Base-by-base conservation (phyloP, 2,329 filamentous ascomycete genomes). In the Cercospora sesami region DNA sequence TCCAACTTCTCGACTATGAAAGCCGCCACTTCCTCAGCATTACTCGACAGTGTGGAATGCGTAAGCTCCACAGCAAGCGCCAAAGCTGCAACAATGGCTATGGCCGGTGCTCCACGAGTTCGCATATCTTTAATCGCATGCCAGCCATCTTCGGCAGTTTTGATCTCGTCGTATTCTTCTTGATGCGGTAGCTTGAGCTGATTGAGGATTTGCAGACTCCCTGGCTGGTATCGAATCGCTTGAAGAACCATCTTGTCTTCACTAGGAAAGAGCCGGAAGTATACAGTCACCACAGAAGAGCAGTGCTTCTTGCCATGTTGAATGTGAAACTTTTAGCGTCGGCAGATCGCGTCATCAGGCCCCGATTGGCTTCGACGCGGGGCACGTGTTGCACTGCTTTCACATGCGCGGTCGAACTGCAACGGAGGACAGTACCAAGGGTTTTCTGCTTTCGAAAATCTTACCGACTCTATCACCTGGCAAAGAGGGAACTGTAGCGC, bases 61-160 rank as follows among this genome's bases (percentile, higher is more conserved):
- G 88, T 83, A 8, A 98, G 81, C 79, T 98, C 94, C 8, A 97
- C 92, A 1, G 93, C 94, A 39, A 97, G 86, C 2, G 92, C 90
- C 36, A 99, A 86, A 21, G 91, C 92, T 23, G 95, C 95, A n/a
- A 99, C 95, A 72, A 99, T 98, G 55, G 95, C 95, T 79, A 99
- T 99, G 57, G 95, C 95, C 0, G 95, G 95, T 5, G 95, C 95
- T 48, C 92, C 91, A 63, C 88, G 84, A 64, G 83, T 92, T 75
- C 92, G 88, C 92, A 95, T 95, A 16, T 90, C 86, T 74, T 88
- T 89, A 81, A 95, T 95, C 75, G 90, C 91, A 78, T 93, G 89
- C 81, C 92, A 95, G 42, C 91, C 92, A 80, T 93, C 90, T 73
- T 90, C 86, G 70, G 89, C 87, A 10, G 87, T 91, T 31, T 85